A percentile compares a stretch with the other conserved stretches of the same genome.
Evolutionary conservation across 768 basidiomycete species (phyloP).

Genomic region (Lactarius evosmus): DNA sequence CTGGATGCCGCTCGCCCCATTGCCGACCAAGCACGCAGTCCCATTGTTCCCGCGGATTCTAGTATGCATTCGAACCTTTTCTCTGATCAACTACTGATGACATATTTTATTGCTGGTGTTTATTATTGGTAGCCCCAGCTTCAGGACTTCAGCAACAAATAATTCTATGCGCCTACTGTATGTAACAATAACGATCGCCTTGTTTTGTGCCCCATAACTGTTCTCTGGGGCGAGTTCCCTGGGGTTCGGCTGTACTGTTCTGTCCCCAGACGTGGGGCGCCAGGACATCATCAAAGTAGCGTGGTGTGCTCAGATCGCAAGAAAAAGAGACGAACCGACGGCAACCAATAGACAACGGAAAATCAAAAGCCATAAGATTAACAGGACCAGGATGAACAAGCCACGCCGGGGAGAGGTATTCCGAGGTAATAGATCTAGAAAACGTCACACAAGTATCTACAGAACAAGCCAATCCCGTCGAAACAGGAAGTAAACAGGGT

Average conservation of each 20-base stretch:
- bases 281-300: not conserved
- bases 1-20: not conserved
- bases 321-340: not conserved
- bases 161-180: not conserved
- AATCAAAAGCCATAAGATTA: not conserved
- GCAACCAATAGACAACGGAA: not conserved
- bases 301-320: not conserved
- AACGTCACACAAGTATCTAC: not conserved
- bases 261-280: not conserved
- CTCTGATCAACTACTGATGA: not conserved
- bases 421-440: not conserved
- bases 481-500: not conserved
- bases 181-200: slow-evolving; percentile 2
- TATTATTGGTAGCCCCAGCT: not conserved
- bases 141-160: not conserved
- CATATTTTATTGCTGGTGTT: not conserved
- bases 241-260: not conserved
- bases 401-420: not conserved
- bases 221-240: not conserved
- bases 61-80: not conserved
- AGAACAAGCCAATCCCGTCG: not conserved
- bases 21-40: not conserved
- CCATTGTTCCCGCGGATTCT: not conserved
- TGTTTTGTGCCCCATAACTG: not conserved
- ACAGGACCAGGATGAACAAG: not conserved